Base-by-base conservation (phyloP, 495 filamentous ascomycete genomes). In the Tuber aestivum region DNA sequence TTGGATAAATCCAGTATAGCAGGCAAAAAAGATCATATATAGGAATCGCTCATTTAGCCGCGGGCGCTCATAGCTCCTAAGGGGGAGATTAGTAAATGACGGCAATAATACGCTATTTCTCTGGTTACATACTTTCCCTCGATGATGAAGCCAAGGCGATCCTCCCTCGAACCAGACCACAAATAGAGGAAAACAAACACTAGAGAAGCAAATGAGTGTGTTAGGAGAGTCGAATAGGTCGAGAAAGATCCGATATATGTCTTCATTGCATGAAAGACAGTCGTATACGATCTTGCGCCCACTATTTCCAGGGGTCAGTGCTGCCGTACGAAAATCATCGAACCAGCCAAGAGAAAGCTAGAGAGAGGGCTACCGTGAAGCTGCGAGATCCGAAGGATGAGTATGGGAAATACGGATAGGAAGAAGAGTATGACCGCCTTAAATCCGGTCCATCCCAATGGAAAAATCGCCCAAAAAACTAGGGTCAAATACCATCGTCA, bases 401-500 rank as follows among this genome's bases (percentile, higher is more conserved):
- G 84, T 75, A 90, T 84, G 41, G 85, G 83, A 83, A 95, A 91
- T 73, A 94, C 86, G 48, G 88, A 86, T 70, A 94, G 86, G 80
- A 95, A 88, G 84, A 94, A 91, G 74, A 95, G 86, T 45, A 92
- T 83, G 44, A 88, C 75, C n/a, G 92, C 88, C 74, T 94, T 91
- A 44, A 97, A 82, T 75, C 91, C 93, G 56, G 91, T 89, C 74
- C 85, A 87, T 73, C 94, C 92, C 69, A 97, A 77, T 65, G 94
- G 94, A 80, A 96, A 93, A 92, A 93, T 93, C 81, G 90, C 84
- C 94, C 94, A 97, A 74, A 97, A 81, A 42, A 89, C 94, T 97
- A 77, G n/a, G 23, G 50, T 20, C 56, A 65, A 65, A 65, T 74
- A 78, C 72, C 78, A 77, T 35, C 70, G 70, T 76, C 70, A 75